Base-by-base conservation (phyloP, 768 basidiomycete genomes). In the Suillus occidentalis region DNA sequence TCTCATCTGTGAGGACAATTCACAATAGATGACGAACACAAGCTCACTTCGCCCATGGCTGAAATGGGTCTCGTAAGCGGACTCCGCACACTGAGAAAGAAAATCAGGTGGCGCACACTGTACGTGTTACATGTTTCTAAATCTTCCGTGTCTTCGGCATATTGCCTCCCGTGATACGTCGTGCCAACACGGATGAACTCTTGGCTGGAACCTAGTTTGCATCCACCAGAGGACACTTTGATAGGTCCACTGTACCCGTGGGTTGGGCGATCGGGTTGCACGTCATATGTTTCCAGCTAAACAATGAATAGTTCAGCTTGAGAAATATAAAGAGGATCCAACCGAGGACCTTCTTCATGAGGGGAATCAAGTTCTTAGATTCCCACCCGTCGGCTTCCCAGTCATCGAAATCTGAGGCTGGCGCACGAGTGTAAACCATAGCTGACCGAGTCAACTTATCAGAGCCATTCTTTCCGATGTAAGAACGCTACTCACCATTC, bases 161-260 rank as follows among this genome's bases (percentile, higher is more conserved):
- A 70, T 5, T 71, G 73, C 16, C 86, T 83, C 10, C 72, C 75
- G 72, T 89, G 87, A 34, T 83, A 87, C 31, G 71, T 67, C 14
- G 67, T 71, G 0, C 77, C 87, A 13, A 84, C 78, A 4, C 76
- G 72, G 34, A 89, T 75, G 66, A 84, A 85, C 25, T 88, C 76
- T 25, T 78, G 73, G 12, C 75, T 81, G 16, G 70, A 1, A 3
- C 36, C 61, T 58, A 70, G 50, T 18, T 63, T 28, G 4, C 69
- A 69, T 16, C 77, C 76, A 18, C 66, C 71, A 61, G 65, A 61
- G 9, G 72, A 73, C 9, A 72, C 73, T 31, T 68, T 70, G 28
- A 73, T 61, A 10, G 71, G 71, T 2, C 72, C 72, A 14, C 63
- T 58, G 61, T 71, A 68, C 14, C 72, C 73, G 18, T 73, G 72